phyloP scores from a whole-genome alignment of 345 rosid genomes.

The Rhodomyrtus tomentosa region DNA sequence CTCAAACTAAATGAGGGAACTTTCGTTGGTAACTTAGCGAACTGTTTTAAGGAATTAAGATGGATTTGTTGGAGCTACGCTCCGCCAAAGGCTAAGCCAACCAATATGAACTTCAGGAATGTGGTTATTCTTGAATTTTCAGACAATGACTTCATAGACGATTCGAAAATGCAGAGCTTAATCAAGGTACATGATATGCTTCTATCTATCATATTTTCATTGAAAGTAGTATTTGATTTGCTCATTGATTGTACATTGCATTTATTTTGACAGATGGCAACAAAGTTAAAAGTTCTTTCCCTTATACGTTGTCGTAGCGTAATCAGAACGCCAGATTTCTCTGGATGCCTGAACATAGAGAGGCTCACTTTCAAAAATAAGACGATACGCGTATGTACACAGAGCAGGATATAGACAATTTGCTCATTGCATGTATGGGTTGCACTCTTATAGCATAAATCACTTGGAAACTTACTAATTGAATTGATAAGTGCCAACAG shows the following conservation, averaged over 20 bases:
- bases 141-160: neutral
- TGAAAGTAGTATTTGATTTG: neutral
- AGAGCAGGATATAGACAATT: neutral
- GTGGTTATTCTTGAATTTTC: neutral
- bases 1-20: neutral
- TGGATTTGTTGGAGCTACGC: neutral
- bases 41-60: neutral
- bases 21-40: neutral
- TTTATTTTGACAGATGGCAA: neutral
- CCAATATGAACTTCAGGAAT: neutral
- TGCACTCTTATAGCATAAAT: neutral
- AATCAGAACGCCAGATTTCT: neutral
- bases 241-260: neutral
- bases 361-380: neutral
- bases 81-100: neutral
- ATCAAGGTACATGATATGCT: neutral
- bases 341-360: neutral
- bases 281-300: neutral
- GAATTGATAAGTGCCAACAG: neutral
- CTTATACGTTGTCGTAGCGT: accelerated
- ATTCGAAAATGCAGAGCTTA: neutral
- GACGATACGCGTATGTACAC: too few species aligned
- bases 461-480: neutral
- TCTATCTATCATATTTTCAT: neutral
- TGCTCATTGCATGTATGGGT: neutral